Conservation (phyloP, 2,329 filamentous ascomycete species). For the Setomelanomma holmii region DNA sequence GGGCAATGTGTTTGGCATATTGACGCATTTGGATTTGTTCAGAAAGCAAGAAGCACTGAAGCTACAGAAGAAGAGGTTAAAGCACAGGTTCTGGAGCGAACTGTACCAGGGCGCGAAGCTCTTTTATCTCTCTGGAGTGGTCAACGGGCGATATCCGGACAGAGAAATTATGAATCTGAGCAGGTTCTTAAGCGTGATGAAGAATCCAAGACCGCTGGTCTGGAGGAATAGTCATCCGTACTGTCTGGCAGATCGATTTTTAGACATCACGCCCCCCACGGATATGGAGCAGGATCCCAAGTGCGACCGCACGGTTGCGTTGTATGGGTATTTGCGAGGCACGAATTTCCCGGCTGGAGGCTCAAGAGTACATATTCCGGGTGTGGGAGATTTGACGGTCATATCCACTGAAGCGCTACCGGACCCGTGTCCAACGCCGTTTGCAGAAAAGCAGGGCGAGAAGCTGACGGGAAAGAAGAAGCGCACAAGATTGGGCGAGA, state of each 20-base stretch:
- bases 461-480: constrained; percentile 85
- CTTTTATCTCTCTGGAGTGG: constrained; percentile 94
- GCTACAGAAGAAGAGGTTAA: constrained; percentile 93
- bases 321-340: constrained; percentile 92
- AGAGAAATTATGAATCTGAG: constrained; percentile 95
- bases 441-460: constrained; percentile 84
- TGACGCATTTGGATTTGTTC: constrained; percentile 96
- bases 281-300: constrained; percentile 86
- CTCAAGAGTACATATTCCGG: constrained; percentile 89
- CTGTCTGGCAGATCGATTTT: constrained; percentile 88
- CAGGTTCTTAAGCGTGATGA: constrained; percentile 97
- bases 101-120: constrained; percentile 96
- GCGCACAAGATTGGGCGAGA: constrained; percentile 84
- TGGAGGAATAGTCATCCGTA: constrained; percentile 98
- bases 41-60: constrained; percentile 90
- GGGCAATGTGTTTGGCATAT: constrained; percentile 95
- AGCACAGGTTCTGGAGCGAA: constrained; percentile 96
- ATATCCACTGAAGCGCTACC: constrained; percentile 84
- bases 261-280: constrained; percentile 93
- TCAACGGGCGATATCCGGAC: constrained; percentile 96
- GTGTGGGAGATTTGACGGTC: constrained; percentile 87
- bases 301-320: constrained; percentile 86
- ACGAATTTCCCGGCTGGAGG: constrained; percentile 90
- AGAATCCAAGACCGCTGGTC: constrained; percentile 93
- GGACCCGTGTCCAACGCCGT: constrained; percentile 93